phyloP scores from a whole-genome alignment of 768 basidiomycete genomes.

The Boletus patriciae region DNA sequence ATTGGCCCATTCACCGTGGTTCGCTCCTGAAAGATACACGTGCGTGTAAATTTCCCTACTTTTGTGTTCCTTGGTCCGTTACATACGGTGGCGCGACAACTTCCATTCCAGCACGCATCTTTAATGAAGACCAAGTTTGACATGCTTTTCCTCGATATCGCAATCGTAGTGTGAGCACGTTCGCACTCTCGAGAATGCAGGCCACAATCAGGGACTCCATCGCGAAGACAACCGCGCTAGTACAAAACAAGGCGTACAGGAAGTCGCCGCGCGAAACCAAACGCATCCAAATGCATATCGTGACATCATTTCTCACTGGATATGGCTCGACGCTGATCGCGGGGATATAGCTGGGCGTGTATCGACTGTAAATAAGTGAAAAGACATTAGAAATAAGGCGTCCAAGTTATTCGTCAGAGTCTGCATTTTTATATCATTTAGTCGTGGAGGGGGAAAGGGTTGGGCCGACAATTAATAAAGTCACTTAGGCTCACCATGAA shows the following conservation, averaged over 20 bases:
- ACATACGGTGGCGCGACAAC: neutral
- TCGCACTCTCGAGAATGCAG: neutral
- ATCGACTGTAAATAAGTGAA: neutral
- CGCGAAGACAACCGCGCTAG: neutral
- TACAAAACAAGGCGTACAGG: neutral
- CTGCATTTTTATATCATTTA: neutral
- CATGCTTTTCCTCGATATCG: neutral
- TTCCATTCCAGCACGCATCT: neutral
- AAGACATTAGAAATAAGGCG: neutral
- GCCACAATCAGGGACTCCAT: neutral
- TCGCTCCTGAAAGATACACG: neutral
- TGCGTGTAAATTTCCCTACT: neutral
- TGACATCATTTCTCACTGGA: neutral
- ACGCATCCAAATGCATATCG: neutral
- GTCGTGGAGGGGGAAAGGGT: neutral
- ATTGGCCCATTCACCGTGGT: neutral
- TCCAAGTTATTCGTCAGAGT: neutral
- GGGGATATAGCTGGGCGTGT: constrained; percentile 1
- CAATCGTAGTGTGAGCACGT: neutral
- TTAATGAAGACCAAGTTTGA: neutral
- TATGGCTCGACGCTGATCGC: neutral
- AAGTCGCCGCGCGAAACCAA: neutral
- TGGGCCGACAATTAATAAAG: neutral
- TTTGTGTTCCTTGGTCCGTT: no score
- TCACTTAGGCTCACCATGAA: neutral